phyloP scores from a whole-genome alignment of 148 eudicot genomes.

The Fagopyrum esculentum region DNA sequence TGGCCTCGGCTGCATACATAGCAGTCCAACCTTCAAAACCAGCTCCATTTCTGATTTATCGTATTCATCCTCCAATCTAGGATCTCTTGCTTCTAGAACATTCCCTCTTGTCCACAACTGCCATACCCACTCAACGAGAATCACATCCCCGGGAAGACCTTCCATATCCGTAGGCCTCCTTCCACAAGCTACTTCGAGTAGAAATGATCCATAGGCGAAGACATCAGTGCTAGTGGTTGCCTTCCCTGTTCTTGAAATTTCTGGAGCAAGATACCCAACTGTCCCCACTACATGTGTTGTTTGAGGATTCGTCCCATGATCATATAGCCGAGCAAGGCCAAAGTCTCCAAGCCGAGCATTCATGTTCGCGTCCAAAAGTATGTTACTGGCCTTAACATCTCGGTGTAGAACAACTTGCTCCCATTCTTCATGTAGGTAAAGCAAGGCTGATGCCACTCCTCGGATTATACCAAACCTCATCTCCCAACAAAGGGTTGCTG shows the following conservation, averaged over 20 bases:
- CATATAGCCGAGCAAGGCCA: constrained; percentile 33
- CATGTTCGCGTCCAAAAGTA: constrained; percentile 28
- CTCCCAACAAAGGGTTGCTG: constrained; percentile 22
- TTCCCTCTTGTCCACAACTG: constrained; percentile 26
- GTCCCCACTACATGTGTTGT: constrained; percentile 42
- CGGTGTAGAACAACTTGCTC: constrained; percentile 44
- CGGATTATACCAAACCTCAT: constrained; percentile 23
- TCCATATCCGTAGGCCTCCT: constrained; percentile 27
- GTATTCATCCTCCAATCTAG: constrained; percentile 26
- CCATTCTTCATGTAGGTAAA: constrained; percentile 43
- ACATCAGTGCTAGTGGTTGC: constrained; percentile 36
- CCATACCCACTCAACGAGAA: constrained; percentile 30
- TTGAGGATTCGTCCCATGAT: constrained; percentile 37
- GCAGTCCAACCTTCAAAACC: constrained; percentile 28
- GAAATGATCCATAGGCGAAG: constrained; percentile 30
- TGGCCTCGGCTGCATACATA: constrained; percentile 25
- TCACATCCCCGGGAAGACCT: neutral
- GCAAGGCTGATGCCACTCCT: constrained; percentile 38
- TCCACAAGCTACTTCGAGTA: constrained; percentile 38
- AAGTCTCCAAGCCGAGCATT: constrained; percentile 41
- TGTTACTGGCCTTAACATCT: constrained; percentile 42
- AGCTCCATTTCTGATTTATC: constrained; percentile 24
- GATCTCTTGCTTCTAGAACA: constrained; percentile 26
- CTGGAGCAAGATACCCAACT: constrained; percentile 39
- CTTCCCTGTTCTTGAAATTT: constrained; percentile 31